Conservation (phyloP, 2,329 filamentous ascomycete species). For the Pseudogymnoascus sp. region DNA sequence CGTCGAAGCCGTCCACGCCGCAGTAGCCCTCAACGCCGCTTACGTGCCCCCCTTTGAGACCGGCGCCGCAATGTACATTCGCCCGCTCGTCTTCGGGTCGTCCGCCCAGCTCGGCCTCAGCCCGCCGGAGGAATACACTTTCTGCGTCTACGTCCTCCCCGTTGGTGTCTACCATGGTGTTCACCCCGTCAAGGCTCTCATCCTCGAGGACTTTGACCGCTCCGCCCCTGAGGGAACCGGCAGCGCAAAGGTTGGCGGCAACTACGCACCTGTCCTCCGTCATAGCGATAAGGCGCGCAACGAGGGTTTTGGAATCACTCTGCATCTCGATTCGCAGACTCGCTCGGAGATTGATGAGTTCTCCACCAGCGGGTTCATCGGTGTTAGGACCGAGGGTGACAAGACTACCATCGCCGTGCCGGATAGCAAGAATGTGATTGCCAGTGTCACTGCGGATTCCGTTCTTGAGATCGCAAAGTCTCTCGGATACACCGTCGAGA, state of each 20-base stretch:
- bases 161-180: constrained; percentile 91
- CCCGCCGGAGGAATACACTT: constrained; percentile 86
- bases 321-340: constrained; percentile 81
- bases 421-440: constrained; percentile 78
- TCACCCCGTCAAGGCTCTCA: constrained; percentile 75
- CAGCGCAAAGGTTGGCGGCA: constrained; percentile 88
- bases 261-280: constrained; percentile 85
- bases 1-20: constrained; percentile 65
- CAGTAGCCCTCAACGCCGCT: constrained; percentile 80
- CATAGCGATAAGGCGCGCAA: constrained; percentile 74
- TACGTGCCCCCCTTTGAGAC: constrained; percentile 86
- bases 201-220: constrained; percentile 89
- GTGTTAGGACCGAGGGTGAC: constrained; percentile 51
- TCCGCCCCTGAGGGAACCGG: constrained; percentile 87
- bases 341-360: constrained; percentile 91
- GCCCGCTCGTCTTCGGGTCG: constrained; percentile 80
- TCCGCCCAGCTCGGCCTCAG: constrained; percentile 78
- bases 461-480: constrained; percentile 65
- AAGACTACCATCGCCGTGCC: constrained; percentile 73
- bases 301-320: constrained; percentile 84
- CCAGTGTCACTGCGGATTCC: constrained; percentile 75
- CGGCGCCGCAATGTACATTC: constrained; percentile 86
- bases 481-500: constrained; percentile 80
- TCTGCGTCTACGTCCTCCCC: constrained; percentile 81
- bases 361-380: constrained; percentile 88